phyloP scores from a whole-genome alignment of 1,284 basidiomycete species.

The Coniophora puteana region DNA sequence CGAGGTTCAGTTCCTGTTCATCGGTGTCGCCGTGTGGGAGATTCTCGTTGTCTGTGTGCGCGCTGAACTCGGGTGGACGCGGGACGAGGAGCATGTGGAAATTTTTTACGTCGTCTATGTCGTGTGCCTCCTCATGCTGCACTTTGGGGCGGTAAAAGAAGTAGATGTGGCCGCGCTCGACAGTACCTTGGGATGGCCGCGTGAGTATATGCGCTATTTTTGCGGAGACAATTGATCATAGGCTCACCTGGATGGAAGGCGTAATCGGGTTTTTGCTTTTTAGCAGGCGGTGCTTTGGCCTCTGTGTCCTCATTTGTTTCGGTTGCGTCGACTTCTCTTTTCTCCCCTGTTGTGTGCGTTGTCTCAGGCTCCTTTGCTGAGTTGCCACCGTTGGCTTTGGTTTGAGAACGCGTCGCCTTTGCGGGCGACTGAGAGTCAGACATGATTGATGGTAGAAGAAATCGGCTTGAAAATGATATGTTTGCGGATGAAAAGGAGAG shows the following conservation, averaged over 20 bases:
- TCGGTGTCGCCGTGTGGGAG: slow-evolving; percentile 13
- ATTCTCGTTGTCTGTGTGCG: slow-evolving; percentile 14
- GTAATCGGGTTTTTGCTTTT: slow-evolving; percentile 11
- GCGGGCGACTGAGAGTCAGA: no score
- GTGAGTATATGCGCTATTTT: slow-evolving; percentile 3
- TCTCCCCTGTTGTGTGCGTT: no score
- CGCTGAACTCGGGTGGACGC: slow-evolving; percentile 40
- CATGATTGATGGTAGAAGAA: no score
- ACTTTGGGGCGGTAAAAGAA: slow-evolving; percentile 69
- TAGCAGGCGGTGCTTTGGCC: background rate
- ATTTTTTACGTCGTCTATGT: slow-evolving; percentile 57
- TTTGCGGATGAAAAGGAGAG: no score
- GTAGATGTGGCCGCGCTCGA: slow-evolving; percentile 61
- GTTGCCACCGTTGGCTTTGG: no score
- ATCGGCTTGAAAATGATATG: no score
- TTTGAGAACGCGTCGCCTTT: no score
- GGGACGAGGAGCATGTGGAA: slow-evolving; percentile 63
- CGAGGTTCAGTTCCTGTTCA: slow-evolving; percentile 35
- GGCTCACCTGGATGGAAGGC: slow-evolving; percentile 22
- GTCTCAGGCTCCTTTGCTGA: no score
- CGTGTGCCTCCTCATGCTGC: slow-evolving; percentile 48
- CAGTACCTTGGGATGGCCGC: slow-evolving; percentile 33
- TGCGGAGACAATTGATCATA: background rate
- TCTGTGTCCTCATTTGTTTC: slow-evolving; percentile 2
- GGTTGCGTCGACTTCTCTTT: slow-evolving; percentile 1